phyloP scores from a whole-genome alignment of 2,329 filamentous ascomycete species.

The Nothophaeocryptopus gaeumannii region DNA sequence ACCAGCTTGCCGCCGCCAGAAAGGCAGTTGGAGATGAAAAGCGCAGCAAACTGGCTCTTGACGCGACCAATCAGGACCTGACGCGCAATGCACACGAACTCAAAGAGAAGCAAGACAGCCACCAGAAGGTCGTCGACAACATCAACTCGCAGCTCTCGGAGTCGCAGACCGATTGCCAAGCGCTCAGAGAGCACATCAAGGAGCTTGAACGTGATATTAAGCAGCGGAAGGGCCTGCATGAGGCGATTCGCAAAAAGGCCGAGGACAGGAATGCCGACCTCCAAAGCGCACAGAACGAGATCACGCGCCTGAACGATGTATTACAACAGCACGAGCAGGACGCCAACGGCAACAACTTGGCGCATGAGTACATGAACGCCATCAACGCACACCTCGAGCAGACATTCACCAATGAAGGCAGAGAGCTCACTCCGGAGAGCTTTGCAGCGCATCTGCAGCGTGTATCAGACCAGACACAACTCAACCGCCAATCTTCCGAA shows the following conservation, averaged over 20 bases:
- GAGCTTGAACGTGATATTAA: not conserved
- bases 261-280: slow-evolving; percentile 2
- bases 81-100: not conserved
- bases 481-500: slow-evolving; percentile 5
- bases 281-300: not conserved
- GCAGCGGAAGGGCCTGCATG: not conserved
- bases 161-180: not conserved
- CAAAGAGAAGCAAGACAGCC: not conserved
- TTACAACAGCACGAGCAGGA: not conserved
- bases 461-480: slow-evolving; percentile 7
- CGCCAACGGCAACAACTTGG: not conserved
- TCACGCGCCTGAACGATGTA: not conserved
- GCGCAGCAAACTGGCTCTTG: not conserved
- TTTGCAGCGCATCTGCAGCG: slow-evolving; percentile 10
- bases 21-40: not conserved
- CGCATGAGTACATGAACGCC: slow-evolving; percentile 1
- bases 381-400: slow-evolving; percentile 8
- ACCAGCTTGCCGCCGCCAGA: not conserved
- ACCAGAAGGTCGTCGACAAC: not conserved
- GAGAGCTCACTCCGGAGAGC: slow-evolving; percentile 11
- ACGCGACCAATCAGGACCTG: slow-evolving; percentile 1
- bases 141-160: slow-evolving; percentile 1
- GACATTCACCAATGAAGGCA: slow-evolving; percentile 5
- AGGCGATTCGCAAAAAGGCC: not conserved
- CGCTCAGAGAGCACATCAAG: not conserved